Evolutionary conservation across 1,284 basidiomycete genomes (phyloP).

Genomic region (Rhodotorula sp.): DNA sequence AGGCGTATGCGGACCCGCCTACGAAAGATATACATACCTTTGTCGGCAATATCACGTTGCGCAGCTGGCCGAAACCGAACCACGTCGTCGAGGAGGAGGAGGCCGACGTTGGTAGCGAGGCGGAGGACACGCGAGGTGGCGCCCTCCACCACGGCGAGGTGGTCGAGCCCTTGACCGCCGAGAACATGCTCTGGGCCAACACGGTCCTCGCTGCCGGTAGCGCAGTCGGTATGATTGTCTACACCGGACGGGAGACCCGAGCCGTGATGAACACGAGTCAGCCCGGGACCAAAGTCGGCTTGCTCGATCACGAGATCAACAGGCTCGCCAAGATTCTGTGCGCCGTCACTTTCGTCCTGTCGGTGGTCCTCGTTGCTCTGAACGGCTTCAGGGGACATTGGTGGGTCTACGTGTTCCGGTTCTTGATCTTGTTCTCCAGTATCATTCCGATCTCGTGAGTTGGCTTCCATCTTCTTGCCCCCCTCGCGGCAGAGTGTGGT

Average conservation of each 20-base stretch:
- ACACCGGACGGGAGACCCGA: slow-evolving; percentile 90
- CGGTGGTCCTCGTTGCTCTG: slow-evolving; percentile 84
- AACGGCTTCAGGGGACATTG: slow-evolving; percentile 95
- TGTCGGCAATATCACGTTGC: slow-evolving; percentile 82
- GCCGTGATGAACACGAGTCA: slow-evolving; percentile 99
- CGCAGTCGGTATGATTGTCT: slow-evolving; percentile 87
- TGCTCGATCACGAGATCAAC: slow-evolving; percentile 93
- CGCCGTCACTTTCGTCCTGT: slow-evolving; percentile 87
- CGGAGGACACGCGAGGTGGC: background rate
- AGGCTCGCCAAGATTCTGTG: slow-evolving; percentile 96
- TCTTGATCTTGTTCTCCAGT: slow-evolving; percentile 95
- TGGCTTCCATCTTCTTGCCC: background rate
- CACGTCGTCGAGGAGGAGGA: slow-evolving; percentile 13
- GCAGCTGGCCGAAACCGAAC: slow-evolving; percentile 45
- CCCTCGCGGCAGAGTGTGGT: background rate
- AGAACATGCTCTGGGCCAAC: slow-evolving; percentile 96
- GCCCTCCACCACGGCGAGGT: background rate
- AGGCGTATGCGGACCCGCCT: slow-evolving; percentile 88
- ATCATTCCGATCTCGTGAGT: slow-evolving; percentile 97
- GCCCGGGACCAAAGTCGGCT: slow-evolving; percentile 89
- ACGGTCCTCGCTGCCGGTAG: slow-evolving; percentile 95
- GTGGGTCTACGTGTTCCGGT: slow-evolving; percentile 95
- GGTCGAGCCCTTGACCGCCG: slow-evolving; percentile 78
- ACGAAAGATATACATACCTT: slow-evolving; percentile 97
- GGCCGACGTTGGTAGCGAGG: background rate